Conservation (phyloP, 2,329 filamentous ascomycete genomes). For the Paraphoma chrysanthemicola region DNA sequence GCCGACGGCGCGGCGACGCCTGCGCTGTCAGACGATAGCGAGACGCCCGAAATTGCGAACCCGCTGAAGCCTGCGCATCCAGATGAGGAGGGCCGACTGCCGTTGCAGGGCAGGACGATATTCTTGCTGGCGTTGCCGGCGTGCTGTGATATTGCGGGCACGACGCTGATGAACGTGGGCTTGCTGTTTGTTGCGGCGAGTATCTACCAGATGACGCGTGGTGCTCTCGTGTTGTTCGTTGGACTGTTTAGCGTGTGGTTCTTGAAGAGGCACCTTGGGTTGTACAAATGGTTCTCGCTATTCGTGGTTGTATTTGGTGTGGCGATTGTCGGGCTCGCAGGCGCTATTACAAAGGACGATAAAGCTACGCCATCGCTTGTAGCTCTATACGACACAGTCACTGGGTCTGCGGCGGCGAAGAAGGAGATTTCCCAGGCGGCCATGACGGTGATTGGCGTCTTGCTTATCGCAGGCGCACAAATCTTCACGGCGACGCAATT, state of each 20-base stretch:
- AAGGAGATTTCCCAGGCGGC: slow-evolving; percentile 64
- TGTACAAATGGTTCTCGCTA: slow-evolving; percentile 94
- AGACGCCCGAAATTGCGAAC: slow-evolving; percentile 59
- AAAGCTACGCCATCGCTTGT: slow-evolving; percentile 53
- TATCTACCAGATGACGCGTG: slow-evolving; percentile 98
- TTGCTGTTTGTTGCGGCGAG: slow-evolving; percentile 92
- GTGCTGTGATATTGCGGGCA: slow-evolving; percentile 92
- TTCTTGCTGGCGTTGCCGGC: slow-evolving; percentile 82
- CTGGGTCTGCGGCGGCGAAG: slow-evolving; percentile 34
- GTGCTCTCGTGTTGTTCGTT: slow-evolving; percentile 93
- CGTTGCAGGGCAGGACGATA: slow-evolving; percentile 74
- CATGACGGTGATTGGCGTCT: slow-evolving; percentile 79
- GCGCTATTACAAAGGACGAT: slow-evolving; percentile 77
- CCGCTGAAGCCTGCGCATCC: slow-evolving; percentile 53
- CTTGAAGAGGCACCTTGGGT: slow-evolving; percentile 75
- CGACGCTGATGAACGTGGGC: slow-evolving; percentile 96
- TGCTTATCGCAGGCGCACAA: slow-evolving; percentile 91
- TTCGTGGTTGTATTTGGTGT: slow-evolving; percentile 88
- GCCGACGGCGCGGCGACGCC: slow-evolving; percentile 36
- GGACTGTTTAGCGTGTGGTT: slow-evolving; percentile 95
- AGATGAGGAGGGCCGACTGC: slow-evolving; percentile 63
- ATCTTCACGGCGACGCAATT: slow-evolving; percentile 98
- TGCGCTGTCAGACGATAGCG: slow-evolving; percentile 52
- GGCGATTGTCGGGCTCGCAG: slow-evolving; percentile 86
- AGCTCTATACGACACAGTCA: slow-evolving; percentile 25